Conservation (phyloP, 176 grass and related monocot species). For the Zea luxurians region DNA sequence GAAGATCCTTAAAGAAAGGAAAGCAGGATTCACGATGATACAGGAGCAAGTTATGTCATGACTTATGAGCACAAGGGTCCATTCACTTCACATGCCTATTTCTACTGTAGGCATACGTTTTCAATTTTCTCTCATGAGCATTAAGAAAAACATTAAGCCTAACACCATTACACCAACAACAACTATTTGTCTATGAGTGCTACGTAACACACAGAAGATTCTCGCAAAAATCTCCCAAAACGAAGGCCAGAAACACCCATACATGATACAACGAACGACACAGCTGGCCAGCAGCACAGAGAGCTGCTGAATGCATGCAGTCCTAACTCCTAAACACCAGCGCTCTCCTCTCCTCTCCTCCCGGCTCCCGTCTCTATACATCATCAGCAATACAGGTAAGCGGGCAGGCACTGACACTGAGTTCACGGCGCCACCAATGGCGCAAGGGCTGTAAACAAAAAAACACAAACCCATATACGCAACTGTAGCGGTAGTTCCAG, state of each 20-base stretch:
- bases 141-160: slow-evolving; percentile 38
- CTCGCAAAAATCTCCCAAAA: slow-evolving; percentile 22
- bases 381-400: slow-evolving; percentile 26
- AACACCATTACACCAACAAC: slow-evolving; percentile 36
- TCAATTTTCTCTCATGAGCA: slow-evolving; percentile 30
- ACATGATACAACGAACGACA: background rate
- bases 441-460: slow-evolving; percentile 42
- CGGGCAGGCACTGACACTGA: slow-evolving; percentile 28
- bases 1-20: background rate
- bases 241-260: background rate
- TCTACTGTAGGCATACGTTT: slow-evolving; percentile 47
- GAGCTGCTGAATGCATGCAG: slow-evolving; percentile 1
- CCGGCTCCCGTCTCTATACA: slow-evolving; percentile 42
- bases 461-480: slow-evolving; percentile 59
- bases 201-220: slow-evolving; percentile 8
- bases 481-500: slow-evolving; percentile 21
- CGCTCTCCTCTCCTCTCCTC: slow-evolving; percentile 16
- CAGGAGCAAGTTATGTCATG: background rate
- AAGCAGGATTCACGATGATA: background rate
- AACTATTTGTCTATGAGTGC: background rate
- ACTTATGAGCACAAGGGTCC: background rate
- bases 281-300: background rate
- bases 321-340: slow-evolving; percentile 10
- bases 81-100: slow-evolving; percentile 17
- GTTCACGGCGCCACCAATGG: slow-evolving; percentile 23